Evolutionary conservation across 2,329 filamentous ascomycete species (phyloP).

Genomic region (Scedosporium dehoogii): DNA sequence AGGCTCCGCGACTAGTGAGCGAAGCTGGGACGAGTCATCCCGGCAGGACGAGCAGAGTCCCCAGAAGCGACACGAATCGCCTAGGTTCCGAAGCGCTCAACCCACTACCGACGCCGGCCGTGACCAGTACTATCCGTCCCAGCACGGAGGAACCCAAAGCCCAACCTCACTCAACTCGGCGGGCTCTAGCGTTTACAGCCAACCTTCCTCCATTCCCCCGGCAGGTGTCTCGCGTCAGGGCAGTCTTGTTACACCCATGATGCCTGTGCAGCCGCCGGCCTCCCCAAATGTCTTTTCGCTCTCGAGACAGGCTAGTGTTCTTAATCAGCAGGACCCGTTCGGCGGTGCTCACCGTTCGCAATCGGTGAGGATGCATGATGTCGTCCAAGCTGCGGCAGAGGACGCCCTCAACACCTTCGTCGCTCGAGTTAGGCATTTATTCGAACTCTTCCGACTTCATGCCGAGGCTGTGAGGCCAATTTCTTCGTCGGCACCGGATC

Average conservation of each 20-base stretch:
- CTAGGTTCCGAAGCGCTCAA: background rate
- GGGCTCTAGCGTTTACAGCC: slow-evolving; percentile 3
- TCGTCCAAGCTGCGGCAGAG: slow-evolving; percentile 38
- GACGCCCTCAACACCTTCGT: slow-evolving; percentile 63
- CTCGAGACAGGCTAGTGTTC: background rate
- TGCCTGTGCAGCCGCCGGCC: background rate
- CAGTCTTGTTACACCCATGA: background rate
- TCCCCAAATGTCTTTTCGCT: background rate
- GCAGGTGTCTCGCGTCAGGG: background rate
- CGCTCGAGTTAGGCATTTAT: slow-evolving; percentile 60
- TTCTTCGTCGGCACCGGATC: slow-evolving; percentile 49
- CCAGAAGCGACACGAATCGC: background rate
- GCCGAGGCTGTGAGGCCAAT: slow-evolving; percentile 64
- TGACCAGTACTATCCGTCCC: background rate
- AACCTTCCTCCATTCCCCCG: background rate
- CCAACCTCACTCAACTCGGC: background rate
- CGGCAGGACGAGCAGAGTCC: background rate
- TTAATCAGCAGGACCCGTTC: background rate
- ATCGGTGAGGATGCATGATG: slow-evolving; percentile 29
- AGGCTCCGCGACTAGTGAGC: background rate
- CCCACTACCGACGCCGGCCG: background rate
- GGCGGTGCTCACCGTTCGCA: slow-evolving; percentile 9
- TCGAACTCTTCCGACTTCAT: slow-evolving; percentile 66
- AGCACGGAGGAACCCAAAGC: background rate
- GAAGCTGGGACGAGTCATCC: slow-evolving; percentile 5